phyloP scores from a whole-genome alignment of 2,329 filamentous ascomycete genomes.

The Alternaria hordeiaustralica region DNA sequence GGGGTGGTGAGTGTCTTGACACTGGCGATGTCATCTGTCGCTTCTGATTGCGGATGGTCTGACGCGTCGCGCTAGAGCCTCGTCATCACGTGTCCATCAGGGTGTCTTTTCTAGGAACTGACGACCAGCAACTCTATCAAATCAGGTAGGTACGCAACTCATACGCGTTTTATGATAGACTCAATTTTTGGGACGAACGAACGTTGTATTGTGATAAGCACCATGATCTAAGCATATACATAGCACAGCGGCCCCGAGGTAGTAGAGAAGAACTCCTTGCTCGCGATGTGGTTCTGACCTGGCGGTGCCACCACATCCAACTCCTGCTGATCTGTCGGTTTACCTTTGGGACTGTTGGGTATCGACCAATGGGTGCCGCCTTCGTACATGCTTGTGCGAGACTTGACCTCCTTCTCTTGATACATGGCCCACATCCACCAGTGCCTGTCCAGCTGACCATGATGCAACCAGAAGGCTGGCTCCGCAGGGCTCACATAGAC shows the following conservation, averaged over 20 bases:
- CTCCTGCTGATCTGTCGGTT: constrained; percentile 38
- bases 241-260: constrained; percentile 44
- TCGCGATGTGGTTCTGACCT: constrained; percentile 29
- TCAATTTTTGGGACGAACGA: neutral
- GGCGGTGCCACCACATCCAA: constrained; percentile 32
- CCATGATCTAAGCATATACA: constrained; percentile 32
- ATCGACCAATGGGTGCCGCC: constrained; percentile 53
- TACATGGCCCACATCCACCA: constrained; percentile 60
- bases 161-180: neutral
- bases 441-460: constrained; percentile 56
- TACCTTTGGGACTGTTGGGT: constrained; percentile 51
- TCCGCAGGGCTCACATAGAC: constrained; percentile 56
- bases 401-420: constrained; percentile 38
- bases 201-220: neutral
- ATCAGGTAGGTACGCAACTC: neutral
- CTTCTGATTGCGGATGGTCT: neutral
- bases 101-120: neutral
- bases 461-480: constrained; percentile 57
- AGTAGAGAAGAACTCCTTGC: constrained; percentile 38
- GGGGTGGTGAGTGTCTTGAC: neutral
- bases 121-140: neutral
- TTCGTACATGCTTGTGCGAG: constrained; percentile 44
- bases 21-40: constrained; percentile 7
- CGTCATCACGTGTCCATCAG: constrained; percentile 6
- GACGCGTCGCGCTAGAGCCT: constrained; percentile 5